Conservation (phyloP, 257 asterid species). For the Solanum ahanhuiri region DNA sequence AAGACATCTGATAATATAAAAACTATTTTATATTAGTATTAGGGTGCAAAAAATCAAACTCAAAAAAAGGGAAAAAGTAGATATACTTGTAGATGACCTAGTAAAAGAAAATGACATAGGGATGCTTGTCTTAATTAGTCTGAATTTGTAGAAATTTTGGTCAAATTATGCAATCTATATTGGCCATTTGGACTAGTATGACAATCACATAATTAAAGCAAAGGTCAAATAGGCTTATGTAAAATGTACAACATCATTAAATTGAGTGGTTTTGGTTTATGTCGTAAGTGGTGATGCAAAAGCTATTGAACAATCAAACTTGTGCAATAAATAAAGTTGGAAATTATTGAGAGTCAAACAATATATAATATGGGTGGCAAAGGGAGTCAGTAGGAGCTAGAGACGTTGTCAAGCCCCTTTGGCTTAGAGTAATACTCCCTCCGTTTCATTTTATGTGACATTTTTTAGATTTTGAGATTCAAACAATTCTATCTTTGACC, state of each 20-base stretch:
- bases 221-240: neutral
- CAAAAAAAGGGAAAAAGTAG: neutral
- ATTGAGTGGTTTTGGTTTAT: neutral
- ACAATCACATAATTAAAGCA: neutral
- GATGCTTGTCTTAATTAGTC: neutral
- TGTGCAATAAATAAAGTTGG: neutral
- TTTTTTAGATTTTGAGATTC: no score
- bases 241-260: neutral
- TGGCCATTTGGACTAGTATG: neutral
- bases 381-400: neutral
- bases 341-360: neutral
- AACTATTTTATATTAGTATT: neutral
- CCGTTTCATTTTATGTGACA: no score
- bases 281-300: neutral
- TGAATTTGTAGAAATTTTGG: neutral
- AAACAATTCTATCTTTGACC: no score
- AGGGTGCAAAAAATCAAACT: neutral
- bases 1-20: neutral
- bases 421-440: neutral
- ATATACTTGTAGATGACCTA: neutral
- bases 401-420: neutral
- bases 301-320: neutral
- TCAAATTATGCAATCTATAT: neutral
- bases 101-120: neutral
- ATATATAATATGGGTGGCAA: neutral